A percentile compares a stretch with the other conserved stretches of the same genome.
Evolutionary conservation across 108 stramenopile species (phyloP).

Genomic region (Cyclotella sp.): DNA sequence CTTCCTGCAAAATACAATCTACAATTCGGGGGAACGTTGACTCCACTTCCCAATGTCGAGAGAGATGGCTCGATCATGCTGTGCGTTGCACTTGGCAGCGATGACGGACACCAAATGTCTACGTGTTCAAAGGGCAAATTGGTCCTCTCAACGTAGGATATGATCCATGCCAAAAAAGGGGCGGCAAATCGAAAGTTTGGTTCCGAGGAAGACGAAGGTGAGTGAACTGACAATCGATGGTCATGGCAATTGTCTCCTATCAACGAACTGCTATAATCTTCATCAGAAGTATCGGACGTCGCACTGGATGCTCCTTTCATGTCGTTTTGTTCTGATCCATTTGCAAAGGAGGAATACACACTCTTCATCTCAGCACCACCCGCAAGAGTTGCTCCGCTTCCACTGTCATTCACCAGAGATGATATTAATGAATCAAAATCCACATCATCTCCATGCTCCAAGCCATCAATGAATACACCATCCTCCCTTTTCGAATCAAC

Average conservation of each 20-base stretch:
- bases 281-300: not conserved
- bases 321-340: not conserved
- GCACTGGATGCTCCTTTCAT: not conserved
- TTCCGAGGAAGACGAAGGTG: slow-evolving; percentile 6
- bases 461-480: slow-evolving; percentile 79
- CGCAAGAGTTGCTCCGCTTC: not conserved
- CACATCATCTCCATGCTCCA: slow-evolving; percentile 7
- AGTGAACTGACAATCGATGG: not conserved
- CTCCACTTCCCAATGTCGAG: slow-evolving; percentile 14
- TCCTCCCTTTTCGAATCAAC: slow-evolving; percentile 52
- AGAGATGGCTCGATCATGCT: slow-evolving; percentile 61
- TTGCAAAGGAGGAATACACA: slow-evolving; percentile 1
- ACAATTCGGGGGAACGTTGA: slow-evolving; percentile 37
- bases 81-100: not conserved
- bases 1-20: slow-evolving; percentile 79
- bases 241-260: not conserved
- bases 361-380: not conserved
- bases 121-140: slow-evolving; percentile 80
- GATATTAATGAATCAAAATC: slow-evolving; percentile 20
- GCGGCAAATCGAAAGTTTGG: slow-evolving; percentile 52
- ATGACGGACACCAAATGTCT: slow-evolving; percentile 66
- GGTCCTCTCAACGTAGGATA: slow-evolving; percentile 71
- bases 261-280: not conserved
- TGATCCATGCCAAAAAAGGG: slow-evolving; percentile 70
- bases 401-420: slow-evolving; percentile 1